phyloP scores from a whole-genome alignment of 768 basidiomycete genomes.

The Aureoboletus auriporus region DNA sequence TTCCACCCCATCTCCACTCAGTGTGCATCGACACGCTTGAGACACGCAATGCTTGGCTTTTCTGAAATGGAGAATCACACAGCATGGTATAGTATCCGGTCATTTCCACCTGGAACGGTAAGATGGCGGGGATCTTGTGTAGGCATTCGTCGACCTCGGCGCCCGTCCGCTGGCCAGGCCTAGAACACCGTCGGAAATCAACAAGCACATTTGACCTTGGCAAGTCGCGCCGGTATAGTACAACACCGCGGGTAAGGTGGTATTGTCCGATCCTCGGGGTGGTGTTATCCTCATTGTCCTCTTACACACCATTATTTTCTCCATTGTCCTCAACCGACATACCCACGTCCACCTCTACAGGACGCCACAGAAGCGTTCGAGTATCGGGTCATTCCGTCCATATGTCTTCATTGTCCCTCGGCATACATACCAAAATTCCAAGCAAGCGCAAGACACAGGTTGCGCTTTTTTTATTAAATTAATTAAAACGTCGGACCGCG shows the following conservation, averaged over 20 bases:
- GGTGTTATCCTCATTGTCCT: not conserved
- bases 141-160: not conserved
- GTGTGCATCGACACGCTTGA: not conserved
- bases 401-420: slow-evolving; percentile 4
- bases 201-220: not conserved
- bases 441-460: not conserved
- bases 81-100: not conserved
- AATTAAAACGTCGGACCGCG: slow-evolving; percentile 4
- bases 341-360: no score
- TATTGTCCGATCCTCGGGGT: not conserved
- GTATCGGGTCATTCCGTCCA: not conserved
- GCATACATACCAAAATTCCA: not conserved
- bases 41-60: not conserved
- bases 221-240: no score
- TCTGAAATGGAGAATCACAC: not conserved
- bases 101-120: not conserved
- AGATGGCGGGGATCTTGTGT: not conserved
- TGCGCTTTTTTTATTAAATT: not conserved
- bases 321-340: not conserved
- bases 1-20: not conserved
- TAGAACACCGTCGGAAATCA: not conserved
- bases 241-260: not conserved
- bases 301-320: not conserved
- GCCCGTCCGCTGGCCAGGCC: not conserved
- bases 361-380: not conserved